These are phyloP conservation scores for Trichoderma sp. DNA, from an alignment of 2,329 filamentous ascomycete species.

Conservation along the genomic window DNA sequence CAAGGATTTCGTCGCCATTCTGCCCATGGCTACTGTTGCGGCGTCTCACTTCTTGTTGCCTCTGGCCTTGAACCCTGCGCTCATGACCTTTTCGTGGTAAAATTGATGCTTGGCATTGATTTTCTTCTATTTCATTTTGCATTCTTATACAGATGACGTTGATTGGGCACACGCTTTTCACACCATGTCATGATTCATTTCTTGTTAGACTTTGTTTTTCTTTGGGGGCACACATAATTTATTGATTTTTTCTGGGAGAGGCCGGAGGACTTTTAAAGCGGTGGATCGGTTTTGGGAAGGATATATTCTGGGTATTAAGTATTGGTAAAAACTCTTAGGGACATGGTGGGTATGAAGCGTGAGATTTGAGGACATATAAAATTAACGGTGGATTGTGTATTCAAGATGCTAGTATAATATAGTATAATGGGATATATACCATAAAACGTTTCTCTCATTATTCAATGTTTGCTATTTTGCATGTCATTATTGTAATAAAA, in stretches of 20 bases:
- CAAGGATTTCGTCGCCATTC: slow-evolving; percentile 73
- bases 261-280: neutral
- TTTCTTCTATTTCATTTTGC: neutral
- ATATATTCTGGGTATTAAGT: neutral
- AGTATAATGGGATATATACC: neutral
- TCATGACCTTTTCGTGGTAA: slow-evolving; percentile 81
- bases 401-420: neutral
- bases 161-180: neutral
- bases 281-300: neutral
- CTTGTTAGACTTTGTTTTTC: neutral
- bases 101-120: slow-evolving; percentile 23
- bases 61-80: slow-evolving; percentile 73
- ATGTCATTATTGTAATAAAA: neutral
- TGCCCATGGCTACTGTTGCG: slow-evolving; percentile 74
- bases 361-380: neutral
- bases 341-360: neutral
- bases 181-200: neutral
- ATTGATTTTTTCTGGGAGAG: neutral
- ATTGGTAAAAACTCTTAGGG: neutral
- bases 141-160: neutral
- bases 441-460: neutral
- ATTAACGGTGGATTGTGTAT: neutral
- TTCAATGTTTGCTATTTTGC: neutral
- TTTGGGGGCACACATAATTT: neutral
- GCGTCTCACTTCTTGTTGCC: slow-evolving; percentile 72